Evolutionary conservation across 257 asterid species (phyloP).

Genomic region (Solanum paucissectum): DNA sequence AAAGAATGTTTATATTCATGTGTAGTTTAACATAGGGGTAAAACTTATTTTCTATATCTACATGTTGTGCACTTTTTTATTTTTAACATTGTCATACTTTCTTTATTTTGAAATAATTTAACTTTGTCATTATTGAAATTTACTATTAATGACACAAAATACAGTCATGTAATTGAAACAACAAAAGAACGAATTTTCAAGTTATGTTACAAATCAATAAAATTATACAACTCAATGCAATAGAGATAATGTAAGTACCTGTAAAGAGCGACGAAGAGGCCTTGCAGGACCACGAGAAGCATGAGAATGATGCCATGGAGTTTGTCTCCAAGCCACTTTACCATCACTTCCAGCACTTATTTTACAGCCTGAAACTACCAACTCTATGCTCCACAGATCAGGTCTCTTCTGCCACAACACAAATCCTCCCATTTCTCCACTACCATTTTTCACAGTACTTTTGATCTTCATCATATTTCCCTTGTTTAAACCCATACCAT

Average conservation of each 20-base stretch:
- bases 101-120: no score
- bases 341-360: not conserved
- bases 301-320: conserved; percentile 5
- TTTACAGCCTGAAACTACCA: not conserved
- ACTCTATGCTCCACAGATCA: not conserved
- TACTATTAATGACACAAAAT: not conserved
- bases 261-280: not conserved
- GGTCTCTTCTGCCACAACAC: not conserved
- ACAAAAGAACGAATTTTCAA: not conserved
- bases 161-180: not conserved
- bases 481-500: conserved; percentile 1
- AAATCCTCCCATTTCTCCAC: not conserved
- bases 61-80: no score
- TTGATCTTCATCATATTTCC: not conserved
- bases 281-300: not conserved
- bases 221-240: not conserved
- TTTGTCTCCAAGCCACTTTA: not conserved
- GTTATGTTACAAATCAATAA: not conserved
- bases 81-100: no score
- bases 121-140: no score
- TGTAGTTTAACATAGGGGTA: no score
- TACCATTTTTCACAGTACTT: not conserved
- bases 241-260: not conserved
- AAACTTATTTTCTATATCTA: no score
- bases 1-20: no score